phyloP scores from a whole-genome alignment of 2,329 filamentous ascomycete species.

The Lecanosticta acicola region DNA sequence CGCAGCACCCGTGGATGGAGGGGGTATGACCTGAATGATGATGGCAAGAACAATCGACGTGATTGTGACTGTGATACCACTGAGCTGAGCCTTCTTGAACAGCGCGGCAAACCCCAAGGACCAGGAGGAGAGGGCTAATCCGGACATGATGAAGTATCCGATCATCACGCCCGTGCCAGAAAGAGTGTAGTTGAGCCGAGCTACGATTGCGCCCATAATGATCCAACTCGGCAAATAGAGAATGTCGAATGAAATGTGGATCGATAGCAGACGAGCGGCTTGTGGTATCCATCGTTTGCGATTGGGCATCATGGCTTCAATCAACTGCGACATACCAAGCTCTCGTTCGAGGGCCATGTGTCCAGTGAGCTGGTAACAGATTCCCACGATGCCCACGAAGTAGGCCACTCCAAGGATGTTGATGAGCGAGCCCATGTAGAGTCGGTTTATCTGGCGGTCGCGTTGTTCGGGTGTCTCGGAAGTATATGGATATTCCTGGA shows the following conservation, averaged over 20 bases:
- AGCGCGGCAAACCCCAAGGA: constrained; percentile 76
- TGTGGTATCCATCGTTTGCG: constrained; percentile 69
- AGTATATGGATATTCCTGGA: constrained; percentile 71
- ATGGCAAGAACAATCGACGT: constrained; percentile 70
- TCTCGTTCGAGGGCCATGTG: constrained; percentile 82
- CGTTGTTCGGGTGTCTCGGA: constrained; percentile 63
- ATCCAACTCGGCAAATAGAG: constrained; percentile 82
- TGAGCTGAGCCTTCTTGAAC: constrained; percentile 82
- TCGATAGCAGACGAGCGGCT: constrained; percentile 68
- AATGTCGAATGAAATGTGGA: constrained; percentile 73
- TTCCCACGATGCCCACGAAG: constrained; percentile 70
- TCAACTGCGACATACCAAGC: constrained; percentile 76
- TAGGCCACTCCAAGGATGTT: constrained; percentile 73
- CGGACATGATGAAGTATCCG: constrained; percentile 66
- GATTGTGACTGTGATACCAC: constrained; percentile 73
- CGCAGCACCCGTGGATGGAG: constrained; percentile 58
- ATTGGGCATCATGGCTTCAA: constrained; percentile 88
- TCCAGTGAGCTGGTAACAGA: constrained; percentile 82
- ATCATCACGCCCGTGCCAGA: constrained; percentile 43
- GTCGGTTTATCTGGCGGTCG: constrained; percentile 56
- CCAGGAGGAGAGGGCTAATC: constrained; percentile 71
- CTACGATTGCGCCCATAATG: constrained; percentile 64
- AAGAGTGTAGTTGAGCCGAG: constrained; percentile 49
- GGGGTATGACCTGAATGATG: constrained; percentile 68
- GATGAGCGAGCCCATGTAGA: constrained; percentile 69